phyloP scores from a whole-genome alignment of 345 rosid species.

The Hevea brasiliensis region DNA sequence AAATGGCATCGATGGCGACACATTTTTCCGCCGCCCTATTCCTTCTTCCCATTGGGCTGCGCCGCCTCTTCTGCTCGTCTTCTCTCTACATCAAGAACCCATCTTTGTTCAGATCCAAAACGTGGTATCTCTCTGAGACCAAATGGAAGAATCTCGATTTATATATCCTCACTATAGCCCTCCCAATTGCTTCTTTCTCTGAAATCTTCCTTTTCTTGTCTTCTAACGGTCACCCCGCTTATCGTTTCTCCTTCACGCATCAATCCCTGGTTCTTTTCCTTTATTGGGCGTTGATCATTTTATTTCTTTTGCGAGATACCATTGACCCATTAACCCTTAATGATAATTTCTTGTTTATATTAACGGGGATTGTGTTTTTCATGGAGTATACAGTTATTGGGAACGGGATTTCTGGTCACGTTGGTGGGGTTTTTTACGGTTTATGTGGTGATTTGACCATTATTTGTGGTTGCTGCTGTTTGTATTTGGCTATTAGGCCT shows the following conservation, averaged over 20 bases:
- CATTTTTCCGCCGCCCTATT: constrained; percentile 45
- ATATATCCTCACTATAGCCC: constrained; percentile 46
- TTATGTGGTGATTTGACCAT: constrained; percentile 41
- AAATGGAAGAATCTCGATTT: constrained; percentile 51
- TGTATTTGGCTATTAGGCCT: constrained; percentile 51
- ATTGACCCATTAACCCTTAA: constrained; percentile 26
- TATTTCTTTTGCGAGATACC: constrained; percentile 37
- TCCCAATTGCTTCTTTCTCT: constrained; percentile 52
- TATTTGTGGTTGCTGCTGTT: constrained; percentile 48
- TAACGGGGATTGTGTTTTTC: constrained; percentile 41
- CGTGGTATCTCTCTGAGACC: constrained; percentile 49
- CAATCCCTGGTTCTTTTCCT: constrained; percentile 40
- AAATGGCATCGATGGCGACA: constrained; percentile 49
- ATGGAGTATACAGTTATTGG: constrained; percentile 43
- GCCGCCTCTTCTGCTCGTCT: constrained; percentile 52
- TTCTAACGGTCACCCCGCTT: constrained; percentile 44
- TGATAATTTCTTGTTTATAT: constrained; percentile 34
- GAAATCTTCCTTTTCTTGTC: constrained; percentile 47
- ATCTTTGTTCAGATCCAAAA: constrained; percentile 50
- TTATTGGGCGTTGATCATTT: constrained; percentile 44
- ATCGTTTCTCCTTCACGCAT: constrained; percentile 48
- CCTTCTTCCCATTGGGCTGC: constrained; percentile 49
- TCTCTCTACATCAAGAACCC: constrained; percentile 57
- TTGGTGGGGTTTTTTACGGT: constrained; percentile 38
- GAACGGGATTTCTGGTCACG: constrained; percentile 38